Base-by-base conservation (phyloP, 768 basidiomycete genomes). In the Lactarius trivialis region DNA sequence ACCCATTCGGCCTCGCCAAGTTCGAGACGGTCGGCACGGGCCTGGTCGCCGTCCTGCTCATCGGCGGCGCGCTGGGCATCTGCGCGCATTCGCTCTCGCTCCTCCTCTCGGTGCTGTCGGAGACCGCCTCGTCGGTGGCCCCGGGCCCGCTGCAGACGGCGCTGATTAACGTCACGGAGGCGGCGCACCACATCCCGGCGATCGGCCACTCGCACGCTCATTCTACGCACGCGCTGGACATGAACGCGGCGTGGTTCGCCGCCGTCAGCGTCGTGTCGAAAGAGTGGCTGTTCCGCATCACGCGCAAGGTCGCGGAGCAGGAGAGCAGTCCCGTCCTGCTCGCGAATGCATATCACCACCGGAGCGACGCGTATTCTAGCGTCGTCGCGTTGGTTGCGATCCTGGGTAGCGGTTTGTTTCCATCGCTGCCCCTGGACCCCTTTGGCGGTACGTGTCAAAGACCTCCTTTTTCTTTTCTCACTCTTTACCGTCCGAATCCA, bases 241-340 rank as follows among this genome's bases (percentile, higher is more conserved):
- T 92, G 45, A 94, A 98, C 70, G 97, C 97, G 21, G 93, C 94
- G 32, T 98, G 95, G 94, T 95, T 98, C 69, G 97, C 97, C 8
- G 84, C 85, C 1, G 69, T 85, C 24, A 85, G 91, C 65, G 84
- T 98, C 2, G 55, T 92, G 4, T 74, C 81, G 63, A 99, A 99
- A 71, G 97, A 99, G 73, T 98, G 89, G 87, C 73, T 99, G 14
- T 98, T 96, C 74, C 79, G 94, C 48, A 76, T 87, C 51, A 98
- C 94, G 52, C 89, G 89, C 70, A 83, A 81, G 58, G 95, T 99
- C 33, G 97, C 96, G 12, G 85, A 91, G 60, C 84, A 92, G 68
- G 94, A 98, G 73, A 85, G 86, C 68, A 92, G 89, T 69, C 91
- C 92, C 4, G 97, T 99, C 0, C 75, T 99, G 56, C 77, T 88